Evolutionary conservation across 768 basidiomycete genomes (phyloP), one percentile per base, ranked within the genome.

Genomic region (Pisolithus marmoratus): DNA sequence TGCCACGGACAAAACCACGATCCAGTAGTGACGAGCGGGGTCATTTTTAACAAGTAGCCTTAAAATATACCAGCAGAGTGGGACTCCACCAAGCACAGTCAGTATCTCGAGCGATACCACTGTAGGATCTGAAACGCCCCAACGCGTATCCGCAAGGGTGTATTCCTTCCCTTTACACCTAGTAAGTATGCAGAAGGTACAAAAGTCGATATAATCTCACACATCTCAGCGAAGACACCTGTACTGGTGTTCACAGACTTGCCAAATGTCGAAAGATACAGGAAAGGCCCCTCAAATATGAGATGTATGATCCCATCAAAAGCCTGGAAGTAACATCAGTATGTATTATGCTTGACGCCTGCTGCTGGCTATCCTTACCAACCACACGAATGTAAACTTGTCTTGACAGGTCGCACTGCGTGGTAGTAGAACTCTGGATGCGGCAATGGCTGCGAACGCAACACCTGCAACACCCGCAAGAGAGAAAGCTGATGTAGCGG

Each of bases 301-400:
- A 89, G 86, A 63, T 91, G 90, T 53, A 87, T 87, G 63, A 88
- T 72, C 4, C 81, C 87, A 64, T 91, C 88, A 58, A 91, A 91
- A 20, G 85, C 78, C 87, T 88, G 58, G 31, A 26, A 14, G 23
- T 20, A 15, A 23, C 19, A 36, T 46, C 46, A 24, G 48, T 55
- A 38, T 19, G 23, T 8, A 29, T 15, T 42, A 54, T 36, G 19
- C 49, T 38, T 4, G 29, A 15, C 24, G 15, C 19, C 2, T 14
- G 11, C 36, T 14, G 34, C 9, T 12, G 15, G 24, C 4, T 15
- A 4, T 71, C 14, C 79, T 60, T 58, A 87, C 87, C 59, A 90
- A 72, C 89, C 89, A 90, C 45, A 90, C 79, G 68, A 89, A 91
- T 9, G 85, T 82, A 55, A 76, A 80, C 52, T 72, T 73, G 62